Evolutionary conservation across 2,329 filamentous ascomycete genomes (phyloP), one percentile per base, ranked within the genome.

Genomic region (Trichoderma guizhouense): DNA sequence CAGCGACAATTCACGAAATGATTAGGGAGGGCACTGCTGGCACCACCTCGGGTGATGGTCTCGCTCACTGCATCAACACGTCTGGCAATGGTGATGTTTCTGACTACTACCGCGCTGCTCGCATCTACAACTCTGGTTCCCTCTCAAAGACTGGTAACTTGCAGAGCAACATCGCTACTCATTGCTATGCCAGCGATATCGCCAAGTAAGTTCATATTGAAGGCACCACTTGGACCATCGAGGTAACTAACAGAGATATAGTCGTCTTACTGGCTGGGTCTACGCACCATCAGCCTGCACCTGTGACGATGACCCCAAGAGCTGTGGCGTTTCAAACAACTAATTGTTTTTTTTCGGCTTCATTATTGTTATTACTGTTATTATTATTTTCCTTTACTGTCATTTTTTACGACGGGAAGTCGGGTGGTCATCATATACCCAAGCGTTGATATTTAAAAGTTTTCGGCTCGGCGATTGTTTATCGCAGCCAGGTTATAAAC

Each of bases 11-110:
- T 66, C 63, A 74, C 69, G 75, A 79, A 73, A 81, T 81, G 79
- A 77, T 80, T 72, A 74, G 75, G 6, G 85, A 87, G 47, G 86
- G 85, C 21, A 79, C 81, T 3, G 76, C 76, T 12, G 84, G 85
- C 39, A 84, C 84, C 9, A 71, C 77, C 7, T 76, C 78, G 26
- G 83, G 83, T 5, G 82, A 83, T 39, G 85, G 84, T 2, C 77
- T 87, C n/a, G 51, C 65, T 12, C 64, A 73, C 36, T 72, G 63
- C 51, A 66, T 73, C 66, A 72, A 72, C n/a, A 7, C 34, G 24
- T 43, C 71, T 36, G 60, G 60, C 55, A 34, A 30, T 11, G 21
- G 55, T 21, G 72, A 69, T 58, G 69, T 65, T 32, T 73, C 73
- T 18, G 71, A 67, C 24, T 71, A 67, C 60, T 76, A 76, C 39